Conservation (phyloP, 768 basidiomycete species). For the Pseudohyphozyma bogoriensis region DNA sequence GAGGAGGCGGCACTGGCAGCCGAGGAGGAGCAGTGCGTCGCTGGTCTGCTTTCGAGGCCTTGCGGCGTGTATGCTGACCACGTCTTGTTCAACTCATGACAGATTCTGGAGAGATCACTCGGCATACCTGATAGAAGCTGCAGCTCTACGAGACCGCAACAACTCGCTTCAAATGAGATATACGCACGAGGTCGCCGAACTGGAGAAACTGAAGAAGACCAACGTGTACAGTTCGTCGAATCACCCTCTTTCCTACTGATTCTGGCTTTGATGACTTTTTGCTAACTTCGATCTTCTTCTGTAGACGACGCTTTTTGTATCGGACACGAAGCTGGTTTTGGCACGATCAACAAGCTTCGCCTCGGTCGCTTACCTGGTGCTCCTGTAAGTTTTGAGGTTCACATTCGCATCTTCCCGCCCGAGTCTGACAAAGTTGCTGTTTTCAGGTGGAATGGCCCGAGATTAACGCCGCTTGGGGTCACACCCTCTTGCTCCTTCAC, state of each 20-base stretch:
- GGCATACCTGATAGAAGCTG: conserved; percentile 54
- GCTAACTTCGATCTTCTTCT: no score
- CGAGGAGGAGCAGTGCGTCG: conserved; percentile 70
- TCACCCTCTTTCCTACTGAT: no score
- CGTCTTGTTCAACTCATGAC: neutral
- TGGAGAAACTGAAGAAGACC: conserved; percentile 64
- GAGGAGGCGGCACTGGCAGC: conserved; percentile 69
- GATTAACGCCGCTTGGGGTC: conserved; percentile 98
- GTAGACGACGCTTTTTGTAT: conserved; percentile 80
- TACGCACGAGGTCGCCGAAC: conserved; percentile 48
- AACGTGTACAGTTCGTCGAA: conserved; percentile 64
- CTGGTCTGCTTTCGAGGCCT: neutral
- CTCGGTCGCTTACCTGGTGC: conserved; percentile 58
- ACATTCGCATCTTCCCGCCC: neutral
- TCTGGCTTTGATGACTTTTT: neutral
- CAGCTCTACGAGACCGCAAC: conserved; percentile 59
- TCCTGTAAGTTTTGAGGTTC: neutral
- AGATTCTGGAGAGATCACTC: conserved; percentile 80
- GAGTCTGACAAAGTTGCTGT: no score
- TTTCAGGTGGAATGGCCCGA: conserved; percentile 89
- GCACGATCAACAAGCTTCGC: conserved; percentile 93
- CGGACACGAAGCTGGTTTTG: conserved; percentile 86
- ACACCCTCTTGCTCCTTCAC: conserved; percentile 80
- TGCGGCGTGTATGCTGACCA: neutral
- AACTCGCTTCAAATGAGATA: conserved; percentile 67